These are phyloP conservation scores for Candida sojae DNA, from an alignment of 1,139 yeast genomes.

Conservation along the genomic window DNA sequence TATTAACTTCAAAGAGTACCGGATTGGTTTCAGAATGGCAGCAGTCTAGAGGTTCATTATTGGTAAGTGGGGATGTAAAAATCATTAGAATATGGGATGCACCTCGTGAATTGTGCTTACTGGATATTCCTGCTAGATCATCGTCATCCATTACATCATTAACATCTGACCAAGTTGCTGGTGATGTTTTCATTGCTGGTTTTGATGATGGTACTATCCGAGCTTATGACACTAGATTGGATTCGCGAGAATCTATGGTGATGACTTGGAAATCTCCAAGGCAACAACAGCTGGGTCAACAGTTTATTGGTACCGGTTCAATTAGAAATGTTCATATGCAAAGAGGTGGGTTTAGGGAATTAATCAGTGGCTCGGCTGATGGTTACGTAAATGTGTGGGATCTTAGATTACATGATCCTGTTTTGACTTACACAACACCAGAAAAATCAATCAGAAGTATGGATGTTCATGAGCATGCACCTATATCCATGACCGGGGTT, in stretches of 20 bases:
- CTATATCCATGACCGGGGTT: constrained; percentile 85
- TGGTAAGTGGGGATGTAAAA: constrained; percentile 95
- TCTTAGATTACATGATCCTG: constrained; percentile 72
- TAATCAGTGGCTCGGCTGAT: constrained; percentile 80
- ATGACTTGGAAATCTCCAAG: constrained; percentile 63
- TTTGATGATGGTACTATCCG: constrained; percentile 91
- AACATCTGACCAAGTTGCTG: constrained; percentile 95
- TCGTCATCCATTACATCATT: constrained; percentile 86
- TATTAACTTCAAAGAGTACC: constrained; percentile 77
- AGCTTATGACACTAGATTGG: constrained; percentile 87
- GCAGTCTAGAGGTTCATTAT: constrained; percentile 86
- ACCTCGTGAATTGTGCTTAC: constrained; percentile 82
- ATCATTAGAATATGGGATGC: constrained; percentile 96
- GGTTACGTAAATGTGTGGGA: constrained; percentile 92
- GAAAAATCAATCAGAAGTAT: constrained; percentile 70
- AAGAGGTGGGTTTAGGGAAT: constrained; percentile 92
- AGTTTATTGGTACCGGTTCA: constrained; percentile 40
- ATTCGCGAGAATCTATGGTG: constrained; percentile 84
- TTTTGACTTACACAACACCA: constrained; percentile 58
- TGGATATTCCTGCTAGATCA: constrained; percentile 89
- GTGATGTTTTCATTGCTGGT: constrained; percentile 89
- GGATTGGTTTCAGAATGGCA: constrained; percentile 96
- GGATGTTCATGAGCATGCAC: constrained; percentile 95
- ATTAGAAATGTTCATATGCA: constrained; percentile 90
- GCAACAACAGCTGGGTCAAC: constrained; percentile 15